Conservation (phyloP, 2,329 filamentous ascomycete genomes). For the Fusarium penzigii region DNA sequence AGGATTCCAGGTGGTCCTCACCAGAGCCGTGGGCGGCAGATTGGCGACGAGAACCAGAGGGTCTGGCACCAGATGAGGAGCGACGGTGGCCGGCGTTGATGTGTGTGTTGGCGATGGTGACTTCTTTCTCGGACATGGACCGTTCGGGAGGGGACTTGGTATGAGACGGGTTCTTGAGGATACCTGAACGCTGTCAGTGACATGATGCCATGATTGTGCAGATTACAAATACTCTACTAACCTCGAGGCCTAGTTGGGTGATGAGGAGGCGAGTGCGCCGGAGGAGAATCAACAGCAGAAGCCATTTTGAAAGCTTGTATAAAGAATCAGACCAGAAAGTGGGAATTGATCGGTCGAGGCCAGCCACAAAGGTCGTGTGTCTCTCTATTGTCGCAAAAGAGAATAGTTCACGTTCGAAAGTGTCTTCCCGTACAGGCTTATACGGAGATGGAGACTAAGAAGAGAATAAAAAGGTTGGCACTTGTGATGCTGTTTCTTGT, state of each 20-base stretch:
- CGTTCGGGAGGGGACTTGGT: slow-evolving; percentile 56
- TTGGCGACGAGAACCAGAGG: slow-evolving; percentile 68
- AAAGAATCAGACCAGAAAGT: slow-evolving; percentile 10
- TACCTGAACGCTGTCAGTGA: slow-evolving; percentile 60
- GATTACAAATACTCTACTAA: slow-evolving; percentile 25
- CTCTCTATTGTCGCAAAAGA: no score
- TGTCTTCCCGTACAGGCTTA: no score
- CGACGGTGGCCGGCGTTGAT: slow-evolving; percentile 90
- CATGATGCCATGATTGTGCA: neutral
- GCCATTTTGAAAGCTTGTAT: slow-evolving; percentile 39
- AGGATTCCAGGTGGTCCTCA: slow-evolving; percentile 49
- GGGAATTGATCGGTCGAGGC: slow-evolving; percentile 7
- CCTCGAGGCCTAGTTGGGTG: slow-evolving; percentile 48
- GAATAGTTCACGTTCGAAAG: no score
- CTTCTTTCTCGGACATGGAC: slow-evolving; percentile 72
- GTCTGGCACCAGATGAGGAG: slow-evolving; percentile 69
- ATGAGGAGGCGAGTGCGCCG: slow-evolving; percentile 44
- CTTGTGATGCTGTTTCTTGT: no score
- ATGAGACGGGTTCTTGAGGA: slow-evolving; percentile 82
- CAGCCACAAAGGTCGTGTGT: no score
- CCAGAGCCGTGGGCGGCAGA: slow-evolving; percentile 51
- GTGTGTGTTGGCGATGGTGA: slow-evolving; percentile 91
- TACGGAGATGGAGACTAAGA: no score
- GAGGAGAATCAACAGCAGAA: slow-evolving; percentile 39
- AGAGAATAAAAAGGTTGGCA: no score